A percentile compares a stretch with the other conserved stretches of the same genome.
These are phyloP conservation scores for Nitzschia sp. DNA, from an alignment of 108 stramenopile species.

Conservation along the genomic window DNA sequence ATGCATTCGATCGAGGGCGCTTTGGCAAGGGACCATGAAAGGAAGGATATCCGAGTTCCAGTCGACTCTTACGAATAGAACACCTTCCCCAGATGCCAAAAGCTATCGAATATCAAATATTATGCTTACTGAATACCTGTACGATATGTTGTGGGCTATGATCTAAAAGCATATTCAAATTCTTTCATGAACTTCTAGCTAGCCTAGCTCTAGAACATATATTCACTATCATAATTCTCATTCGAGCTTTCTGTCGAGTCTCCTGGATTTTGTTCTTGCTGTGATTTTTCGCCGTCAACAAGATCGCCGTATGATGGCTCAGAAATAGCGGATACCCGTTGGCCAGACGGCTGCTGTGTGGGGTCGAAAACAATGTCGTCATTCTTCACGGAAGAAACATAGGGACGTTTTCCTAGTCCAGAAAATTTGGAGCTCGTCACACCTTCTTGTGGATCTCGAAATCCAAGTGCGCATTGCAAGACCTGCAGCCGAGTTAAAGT, in stretches of 20 bases:
- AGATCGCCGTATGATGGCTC: no score
- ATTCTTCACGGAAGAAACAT: no score
- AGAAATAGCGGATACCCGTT: no score
- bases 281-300: no score
- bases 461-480: not conserved
- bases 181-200: no score
- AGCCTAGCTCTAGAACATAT: not conserved
- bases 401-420: not conserved
- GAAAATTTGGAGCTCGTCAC: not conserved
- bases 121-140: no score
- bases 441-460: not conserved
- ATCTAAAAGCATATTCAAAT: no score
- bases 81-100: not conserved
- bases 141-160: no score
- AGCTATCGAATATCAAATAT: not conserved
- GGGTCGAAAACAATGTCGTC: no score
- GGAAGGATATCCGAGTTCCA: not conserved
- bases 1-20: conserved; percentile 1
- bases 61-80: not conserved
- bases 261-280: no score
- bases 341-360: no score
- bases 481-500: not conserved
- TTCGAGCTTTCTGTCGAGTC: not conserved
- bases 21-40: not conserved
- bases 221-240: not conserved